These are phyloP conservation scores for Cenchrus purpureus DNA, from an alignment of 176 grass and related monocot genomes.

Conservation along the genomic window DNA sequence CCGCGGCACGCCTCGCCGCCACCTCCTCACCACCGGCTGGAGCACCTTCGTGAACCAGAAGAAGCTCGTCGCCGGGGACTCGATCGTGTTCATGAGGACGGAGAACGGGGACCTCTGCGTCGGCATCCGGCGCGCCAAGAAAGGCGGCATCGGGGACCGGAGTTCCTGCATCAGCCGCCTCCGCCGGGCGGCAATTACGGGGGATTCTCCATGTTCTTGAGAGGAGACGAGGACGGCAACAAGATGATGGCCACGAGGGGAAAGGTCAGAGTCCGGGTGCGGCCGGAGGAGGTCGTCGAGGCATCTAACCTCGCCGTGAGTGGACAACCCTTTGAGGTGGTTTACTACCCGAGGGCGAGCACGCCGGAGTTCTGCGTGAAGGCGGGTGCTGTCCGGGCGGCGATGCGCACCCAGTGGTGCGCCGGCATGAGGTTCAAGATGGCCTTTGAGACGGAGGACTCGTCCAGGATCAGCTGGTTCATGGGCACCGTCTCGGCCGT, in stretches of 20 bases:
- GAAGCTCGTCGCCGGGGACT: conserved; percentile 98
- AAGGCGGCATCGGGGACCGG: conserved; percentile 59
- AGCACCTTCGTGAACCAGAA: conserved; percentile 99
- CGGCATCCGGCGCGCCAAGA: conserved; percentile 93
- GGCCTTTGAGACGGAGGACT: conserved; percentile 98
- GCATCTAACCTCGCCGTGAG: conserved; percentile 63
- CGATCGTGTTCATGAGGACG: conserved; percentile 94
- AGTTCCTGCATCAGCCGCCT: conserved; percentile 28
- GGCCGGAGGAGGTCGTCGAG: conserved; percentile 74
- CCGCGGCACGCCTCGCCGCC: conserved; percentile 86
- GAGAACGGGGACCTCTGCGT: conserved; percentile 92
- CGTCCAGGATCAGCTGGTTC: conserved; percentile 95
- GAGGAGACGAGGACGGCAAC: conserved; percentile 56
- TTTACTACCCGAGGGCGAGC: conserved; percentile 87
- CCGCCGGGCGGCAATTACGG: conserved; percentile 42
- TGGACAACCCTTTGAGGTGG: conserved; percentile 71
- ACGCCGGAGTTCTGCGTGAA: conserved; percentile 86
- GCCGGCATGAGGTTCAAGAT: conserved; percentile 95
- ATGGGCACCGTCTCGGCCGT: conserved; percentile 85
- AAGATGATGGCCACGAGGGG: conserved; percentile 48
- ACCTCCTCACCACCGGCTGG: conserved; percentile 95
- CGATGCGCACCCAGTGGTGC: conserved; percentile 80
- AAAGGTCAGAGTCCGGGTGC: conserved; percentile 56
- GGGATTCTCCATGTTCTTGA: conserved; percentile 69
- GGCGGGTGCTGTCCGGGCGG: conserved; percentile 56